A percentile compares a stretch with the other conserved stretches of the same genome.
Evolutionary conservation across 345 rosid species (phyloP).

Genomic region (Brassica juncea): DNA sequence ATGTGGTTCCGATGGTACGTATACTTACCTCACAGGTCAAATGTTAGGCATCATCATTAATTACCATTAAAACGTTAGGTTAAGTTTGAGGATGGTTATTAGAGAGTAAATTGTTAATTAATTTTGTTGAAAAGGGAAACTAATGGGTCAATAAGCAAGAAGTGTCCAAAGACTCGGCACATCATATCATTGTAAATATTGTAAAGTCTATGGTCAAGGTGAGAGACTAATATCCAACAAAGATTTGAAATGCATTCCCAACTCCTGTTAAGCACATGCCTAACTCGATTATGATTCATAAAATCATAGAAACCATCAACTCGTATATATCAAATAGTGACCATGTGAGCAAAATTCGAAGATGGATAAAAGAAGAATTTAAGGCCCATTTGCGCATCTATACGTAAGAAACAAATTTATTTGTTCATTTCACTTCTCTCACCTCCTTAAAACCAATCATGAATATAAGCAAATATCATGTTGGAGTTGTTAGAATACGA

Average conservation of each 20-base stretch:
- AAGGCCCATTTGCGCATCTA: conserved; percentile 6
- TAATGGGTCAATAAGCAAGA: conserved; percentile 13
- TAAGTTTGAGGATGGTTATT: conserved; percentile 29
- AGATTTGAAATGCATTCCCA: conserved; percentile 25
- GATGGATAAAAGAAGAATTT: background rate
- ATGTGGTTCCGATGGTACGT: conserved; percentile 14
- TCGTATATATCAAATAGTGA: conserved; percentile 3
- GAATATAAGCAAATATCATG: background rate
- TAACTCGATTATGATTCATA: conserved; percentile 37
- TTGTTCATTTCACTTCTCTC: background rate
- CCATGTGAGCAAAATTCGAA: background rate
- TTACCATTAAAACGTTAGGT: conserved; percentile 32
- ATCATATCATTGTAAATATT: conserved; percentile 17
- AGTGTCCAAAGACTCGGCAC: conserved; percentile 32
- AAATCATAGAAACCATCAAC: background rate
- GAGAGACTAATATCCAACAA: conserved; percentile 23
- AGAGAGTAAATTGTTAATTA: conserved; percentile 15
- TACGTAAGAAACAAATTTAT: background rate
- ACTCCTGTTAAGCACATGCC: conserved; percentile 27
- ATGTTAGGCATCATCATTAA: conserved; percentile 39
- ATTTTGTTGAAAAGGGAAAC: conserved; percentile 1
- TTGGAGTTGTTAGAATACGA: background rate
- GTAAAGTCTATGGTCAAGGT: conserved; percentile 37
- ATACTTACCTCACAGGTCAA: conserved; percentile 26
- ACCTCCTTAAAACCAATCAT: background rate